A percentile compares a stretch with the other conserved stretches of the same genome.
These are phyloP conservation scores for Sporothrix brasiliensis DNA, from an alignment of 2,329 filamentous ascomycete genomes.

Conservation along the genomic window DNA sequence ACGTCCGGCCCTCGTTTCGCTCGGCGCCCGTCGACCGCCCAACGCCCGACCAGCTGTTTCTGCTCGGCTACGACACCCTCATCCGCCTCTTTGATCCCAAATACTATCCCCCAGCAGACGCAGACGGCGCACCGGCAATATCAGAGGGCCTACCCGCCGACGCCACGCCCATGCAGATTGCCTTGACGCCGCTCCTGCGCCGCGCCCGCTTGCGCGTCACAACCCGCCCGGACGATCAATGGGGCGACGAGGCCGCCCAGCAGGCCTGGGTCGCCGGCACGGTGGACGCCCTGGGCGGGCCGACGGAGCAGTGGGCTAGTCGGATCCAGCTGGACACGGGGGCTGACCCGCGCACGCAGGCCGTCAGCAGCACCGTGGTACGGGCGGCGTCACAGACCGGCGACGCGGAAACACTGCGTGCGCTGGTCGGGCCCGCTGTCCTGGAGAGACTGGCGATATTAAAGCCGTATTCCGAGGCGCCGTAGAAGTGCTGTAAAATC, in stretches of 20 bases:
- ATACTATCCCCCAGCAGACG: conserved; percentile 58
- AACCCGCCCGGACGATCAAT: conserved; percentile 62
- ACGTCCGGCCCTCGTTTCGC: conserved; percentile 38
- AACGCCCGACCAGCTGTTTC: conserved; percentile 61
- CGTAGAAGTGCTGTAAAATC: too few relatives aligned
- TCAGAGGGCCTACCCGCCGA: conserved; percentile 7
- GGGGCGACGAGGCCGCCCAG: conserved; percentile 61
- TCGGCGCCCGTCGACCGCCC: background rate
- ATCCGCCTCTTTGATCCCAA: conserved; percentile 72
- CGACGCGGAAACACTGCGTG: conserved; percentile 52
- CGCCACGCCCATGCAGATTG: conserved; percentile 52
- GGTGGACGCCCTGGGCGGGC: conserved; percentile 49
- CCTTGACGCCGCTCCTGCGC: conserved; percentile 65
- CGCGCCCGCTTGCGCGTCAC: conserved; percentile 65
- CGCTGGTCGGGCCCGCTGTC: conserved; percentile 61
- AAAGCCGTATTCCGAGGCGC: conserved; percentile 52
- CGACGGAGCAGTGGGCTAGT: conserved; percentile 60
- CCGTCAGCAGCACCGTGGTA: conserved; percentile 65
- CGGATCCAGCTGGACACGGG: conserved; percentile 64
- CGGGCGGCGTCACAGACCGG: conserved; percentile 56
- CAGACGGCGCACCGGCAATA: background rate
- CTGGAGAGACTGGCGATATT: conserved; percentile 60
- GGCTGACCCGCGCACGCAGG: conserved; percentile 46
- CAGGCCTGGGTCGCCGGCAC: conserved; percentile 52
- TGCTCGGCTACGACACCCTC: conserved; percentile 76